These are phyloP conservation scores for Dendrobium officinale DNA, from an alignment of 106 monocot genomes.

Conservation along the genomic window DNA sequence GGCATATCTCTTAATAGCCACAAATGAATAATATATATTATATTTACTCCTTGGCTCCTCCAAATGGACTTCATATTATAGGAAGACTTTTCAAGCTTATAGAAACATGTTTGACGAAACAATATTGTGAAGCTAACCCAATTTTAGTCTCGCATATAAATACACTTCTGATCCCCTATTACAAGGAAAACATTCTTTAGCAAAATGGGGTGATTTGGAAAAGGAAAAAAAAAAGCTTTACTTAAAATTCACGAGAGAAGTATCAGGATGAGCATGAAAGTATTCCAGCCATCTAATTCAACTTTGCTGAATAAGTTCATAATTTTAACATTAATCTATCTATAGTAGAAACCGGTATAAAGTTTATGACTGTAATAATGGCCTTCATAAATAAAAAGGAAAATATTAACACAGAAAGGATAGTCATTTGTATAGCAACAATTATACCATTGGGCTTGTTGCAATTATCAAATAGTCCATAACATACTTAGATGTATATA, in stretches of 20 bases:
- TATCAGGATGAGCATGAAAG: background rate
- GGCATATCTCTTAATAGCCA: conserved; percentile 16
- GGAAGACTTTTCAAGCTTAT: too few species aligned
- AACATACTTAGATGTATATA: too few species aligned
- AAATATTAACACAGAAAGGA: too few species aligned
- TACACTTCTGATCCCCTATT: too few species aligned
- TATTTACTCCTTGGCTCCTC: conserved; percentile 16
- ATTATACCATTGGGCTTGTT: too few species aligned
- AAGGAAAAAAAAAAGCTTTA: background rate
- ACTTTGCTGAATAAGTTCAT: background rate
- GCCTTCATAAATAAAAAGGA: too few species aligned
- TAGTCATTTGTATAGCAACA: too few species aligned
- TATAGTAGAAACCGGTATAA: background rate
- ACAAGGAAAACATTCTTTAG: background rate
- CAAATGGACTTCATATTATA: background rate
- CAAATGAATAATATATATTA: conserved; percentile 7
- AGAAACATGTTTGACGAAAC: too few species aligned
- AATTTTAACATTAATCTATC: background rate
- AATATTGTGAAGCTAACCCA: too few species aligned
- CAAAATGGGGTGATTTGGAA: background rate
- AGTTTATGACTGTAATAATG: background rate
- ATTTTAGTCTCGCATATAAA: too few species aligned
- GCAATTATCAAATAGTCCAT: too few species aligned
- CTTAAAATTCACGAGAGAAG: background rate
- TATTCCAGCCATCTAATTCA: background rate